Conservation (phyloP, 192 early-diverging fungal genomes). For the Geosiphon pyriformis region DNA sequence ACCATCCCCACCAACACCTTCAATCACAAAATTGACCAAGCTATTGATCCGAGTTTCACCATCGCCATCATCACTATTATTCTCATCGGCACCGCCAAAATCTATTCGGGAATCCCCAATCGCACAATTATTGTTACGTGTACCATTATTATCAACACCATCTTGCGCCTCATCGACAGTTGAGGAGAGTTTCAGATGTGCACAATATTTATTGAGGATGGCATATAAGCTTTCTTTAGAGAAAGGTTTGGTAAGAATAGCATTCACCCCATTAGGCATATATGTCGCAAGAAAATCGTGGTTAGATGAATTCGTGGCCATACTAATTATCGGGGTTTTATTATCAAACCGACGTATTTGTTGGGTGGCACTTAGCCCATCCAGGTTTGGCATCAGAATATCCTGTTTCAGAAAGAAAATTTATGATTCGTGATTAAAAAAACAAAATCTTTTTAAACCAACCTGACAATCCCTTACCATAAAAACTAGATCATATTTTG, state of each 20-base stretch:
- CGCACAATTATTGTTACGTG: not conserved
- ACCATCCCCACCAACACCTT: too few relatives aligned
- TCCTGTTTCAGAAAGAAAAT: slow-evolving; percentile 37
- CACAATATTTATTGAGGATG: slow-evolving; percentile 53
- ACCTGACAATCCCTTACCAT: slow-evolving; percentile 48
- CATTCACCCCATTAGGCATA: slow-evolving; percentile 63
- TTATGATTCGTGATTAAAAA: not conserved
- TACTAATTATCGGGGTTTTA: slow-evolving; percentile 63
- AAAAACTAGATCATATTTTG: slow-evolving; percentile 67
- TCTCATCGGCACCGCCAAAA: not conserved
- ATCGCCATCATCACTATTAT: not conserved
- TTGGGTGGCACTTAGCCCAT: slow-evolving; percentile 59
- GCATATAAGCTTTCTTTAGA: slow-evolving; percentile 36
- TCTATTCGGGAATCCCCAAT: not conserved
- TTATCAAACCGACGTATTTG: slow-evolving; percentile 67
- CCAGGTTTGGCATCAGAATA: slow-evolving; percentile 67
- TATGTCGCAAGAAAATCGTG: slow-evolving; percentile 55
- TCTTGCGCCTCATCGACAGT: too few relatives aligned
- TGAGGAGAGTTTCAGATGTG: slow-evolving; percentile 27
- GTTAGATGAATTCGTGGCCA: slow-evolving; percentile 62
- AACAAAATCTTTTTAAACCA: not conserved
- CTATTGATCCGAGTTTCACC: too few relatives aligned
- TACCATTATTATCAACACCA: not conserved
- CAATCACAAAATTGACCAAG: too few relatives aligned
- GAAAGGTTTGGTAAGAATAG: slow-evolving; percentile 67